phyloP scores from a whole-genome alignment of 352 stramenopile species.

The Pythium folliculosum region DNA sequence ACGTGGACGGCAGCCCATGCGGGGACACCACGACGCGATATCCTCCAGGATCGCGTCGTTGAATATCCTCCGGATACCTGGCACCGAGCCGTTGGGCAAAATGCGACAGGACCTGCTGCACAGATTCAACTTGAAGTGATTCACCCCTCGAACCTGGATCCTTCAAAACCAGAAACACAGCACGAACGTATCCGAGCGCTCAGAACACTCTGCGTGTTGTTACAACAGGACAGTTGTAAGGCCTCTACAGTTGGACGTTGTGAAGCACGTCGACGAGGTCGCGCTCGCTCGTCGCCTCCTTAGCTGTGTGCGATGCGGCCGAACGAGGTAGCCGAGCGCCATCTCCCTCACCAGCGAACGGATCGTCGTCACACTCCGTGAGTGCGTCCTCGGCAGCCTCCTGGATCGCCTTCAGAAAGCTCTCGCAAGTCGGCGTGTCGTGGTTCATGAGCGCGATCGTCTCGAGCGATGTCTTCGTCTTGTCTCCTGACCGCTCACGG shows the following conservation, averaged over 20 bases:
- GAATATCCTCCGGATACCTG: not conserved
- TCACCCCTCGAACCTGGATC: too few species aligned
- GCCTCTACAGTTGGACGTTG: not conserved
- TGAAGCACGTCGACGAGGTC: not conserved
- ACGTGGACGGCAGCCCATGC: too few species aligned
- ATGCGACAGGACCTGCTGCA: not conserved
- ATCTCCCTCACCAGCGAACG: not conserved
- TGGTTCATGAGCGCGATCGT: constrained; percentile 43
- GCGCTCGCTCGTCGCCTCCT: not conserved
- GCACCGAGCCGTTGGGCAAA: not conserved
- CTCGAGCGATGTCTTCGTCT: constrained; percentile 13
- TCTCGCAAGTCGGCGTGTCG: constrained; percentile 35
- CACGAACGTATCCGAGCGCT: too few species aligned
- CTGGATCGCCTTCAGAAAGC: constrained; percentile 29
- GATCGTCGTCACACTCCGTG: constrained; percentile 4
- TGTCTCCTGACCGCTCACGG: constrained; percentile 17
- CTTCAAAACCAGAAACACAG: too few species aligned
- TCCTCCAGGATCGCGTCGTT: not conserved
- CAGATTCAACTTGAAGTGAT: too few species aligned
- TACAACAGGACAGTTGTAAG: too few species aligned
- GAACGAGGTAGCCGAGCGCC: not conserved
- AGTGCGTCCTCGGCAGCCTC: not conserved
- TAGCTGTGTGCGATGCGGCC: too few species aligned
- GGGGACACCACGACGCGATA: not conserved
- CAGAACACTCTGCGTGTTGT: too few species aligned